These are phyloP conservation scores for Saccharum spontaneum DNA, from an alignment of 176 grass and related monocot species.

Conservation along the genomic window DNA sequence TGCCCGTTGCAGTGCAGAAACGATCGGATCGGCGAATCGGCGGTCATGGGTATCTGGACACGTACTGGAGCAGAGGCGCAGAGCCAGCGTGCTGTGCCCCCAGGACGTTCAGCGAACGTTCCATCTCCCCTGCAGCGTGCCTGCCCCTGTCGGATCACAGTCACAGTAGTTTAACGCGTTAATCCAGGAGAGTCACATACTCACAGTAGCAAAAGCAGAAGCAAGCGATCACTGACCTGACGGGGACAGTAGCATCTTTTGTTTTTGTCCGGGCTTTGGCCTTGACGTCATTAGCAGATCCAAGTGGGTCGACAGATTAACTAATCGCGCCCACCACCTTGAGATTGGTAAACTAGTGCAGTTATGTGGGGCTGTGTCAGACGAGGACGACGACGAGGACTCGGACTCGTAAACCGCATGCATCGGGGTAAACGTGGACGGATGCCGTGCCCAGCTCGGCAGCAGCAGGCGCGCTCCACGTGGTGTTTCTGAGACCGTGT, in stretches of 20 bases:
- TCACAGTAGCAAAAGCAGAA: too few relatives aligned
- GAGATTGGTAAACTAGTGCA: slow-evolving; percentile 25
- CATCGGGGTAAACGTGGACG: slow-evolving; percentile 11
- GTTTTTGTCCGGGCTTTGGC: background rate
- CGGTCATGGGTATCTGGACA: too few relatives aligned
- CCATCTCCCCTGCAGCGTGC: background rate
- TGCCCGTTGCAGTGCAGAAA: background rate
- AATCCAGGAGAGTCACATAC: too few relatives aligned
- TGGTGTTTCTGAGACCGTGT: background rate
- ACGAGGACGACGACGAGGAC: background rate
- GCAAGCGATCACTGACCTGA: background rate
- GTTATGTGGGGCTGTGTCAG: background rate
- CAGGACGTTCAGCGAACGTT: background rate
- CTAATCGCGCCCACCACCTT: background rate
- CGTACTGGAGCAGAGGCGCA: background rate
- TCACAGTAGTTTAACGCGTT: background rate
- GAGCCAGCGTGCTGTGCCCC: background rate
- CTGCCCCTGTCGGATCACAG: background rate
- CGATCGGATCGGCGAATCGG: too few relatives aligned
- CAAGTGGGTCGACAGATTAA: background rate
- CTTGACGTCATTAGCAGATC: background rate
- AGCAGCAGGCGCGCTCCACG: background rate
- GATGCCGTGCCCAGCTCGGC: background rate
- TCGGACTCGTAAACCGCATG: background rate
- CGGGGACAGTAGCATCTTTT: background rate